These are phyloP conservation scores for Vigna unguiculata DNA, from an alignment of 306 rosid genomes.

Conservation along the genomic window DNA sequence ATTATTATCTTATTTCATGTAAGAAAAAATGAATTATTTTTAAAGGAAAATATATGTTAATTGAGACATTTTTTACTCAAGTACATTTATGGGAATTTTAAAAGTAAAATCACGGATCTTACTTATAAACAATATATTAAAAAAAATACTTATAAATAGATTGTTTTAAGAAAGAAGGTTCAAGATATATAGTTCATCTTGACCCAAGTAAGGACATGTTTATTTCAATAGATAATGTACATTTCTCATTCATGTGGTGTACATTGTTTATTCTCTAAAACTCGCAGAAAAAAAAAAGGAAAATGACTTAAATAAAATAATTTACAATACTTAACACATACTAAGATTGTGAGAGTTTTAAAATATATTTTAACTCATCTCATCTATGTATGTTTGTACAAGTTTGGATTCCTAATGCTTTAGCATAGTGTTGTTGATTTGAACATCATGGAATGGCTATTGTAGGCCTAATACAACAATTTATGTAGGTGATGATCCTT, in stretches of 20 bases:
- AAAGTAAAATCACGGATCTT: too few species aligned
- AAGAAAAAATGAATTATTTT: too few species aligned
- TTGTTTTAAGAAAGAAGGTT: too few species aligned
- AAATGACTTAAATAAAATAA: neutral
- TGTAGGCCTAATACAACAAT: conserved; percentile 78
- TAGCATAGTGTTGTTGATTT: conserved; percentile 36
- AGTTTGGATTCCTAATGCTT: conserved; percentile 19
- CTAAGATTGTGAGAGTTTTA: conserved; percentile 26
- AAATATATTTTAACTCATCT: conserved; percentile 35
- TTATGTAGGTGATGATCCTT: conserved; percentile 79
- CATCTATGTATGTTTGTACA: conserved; percentile 40
- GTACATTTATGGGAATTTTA: too few species aligned
- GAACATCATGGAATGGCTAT: conserved; percentile 36
- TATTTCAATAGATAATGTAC: neutral
- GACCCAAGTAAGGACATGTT: neutral
- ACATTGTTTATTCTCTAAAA: conserved; percentile 28
- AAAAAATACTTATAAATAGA: too few species aligned
- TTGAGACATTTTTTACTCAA: too few species aligned
- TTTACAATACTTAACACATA: conserved; percentile 14
- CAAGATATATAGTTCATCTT: too few species aligned
- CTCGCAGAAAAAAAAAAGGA: neutral
- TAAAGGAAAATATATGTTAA: too few species aligned
- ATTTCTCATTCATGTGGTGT: conserved; percentile 16
- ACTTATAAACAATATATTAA: too few species aligned
- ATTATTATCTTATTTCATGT: too few species aligned